phyloP scores from a whole-genome alignment of 140 eudicot species.

The Flaveria floridana region DNA sequence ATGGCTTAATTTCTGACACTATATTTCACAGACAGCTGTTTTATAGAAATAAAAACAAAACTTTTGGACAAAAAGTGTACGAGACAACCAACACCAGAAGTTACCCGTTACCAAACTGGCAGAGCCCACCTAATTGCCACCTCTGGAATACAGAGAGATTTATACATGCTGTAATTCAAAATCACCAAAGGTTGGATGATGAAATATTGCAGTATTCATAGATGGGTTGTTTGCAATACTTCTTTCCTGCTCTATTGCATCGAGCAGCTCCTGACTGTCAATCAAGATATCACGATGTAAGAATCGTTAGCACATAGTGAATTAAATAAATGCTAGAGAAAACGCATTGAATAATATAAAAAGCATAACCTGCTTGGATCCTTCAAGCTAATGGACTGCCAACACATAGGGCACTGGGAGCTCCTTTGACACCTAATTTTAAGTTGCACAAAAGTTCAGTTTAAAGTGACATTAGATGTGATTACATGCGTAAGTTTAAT shows the following conservation, averaged over 20 bases:
- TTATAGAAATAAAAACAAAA: background rate
- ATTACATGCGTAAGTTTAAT: background rate
- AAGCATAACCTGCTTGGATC: slow-evolving; percentile 65
- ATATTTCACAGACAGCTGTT: background rate
- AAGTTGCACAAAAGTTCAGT: slow-evolving; percentile 15
- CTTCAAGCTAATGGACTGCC: slow-evolving; percentile 83
- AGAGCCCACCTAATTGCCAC: background rate
- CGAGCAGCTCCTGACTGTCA: slow-evolving; percentile 90
- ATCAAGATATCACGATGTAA: slow-evolving; percentile 23
- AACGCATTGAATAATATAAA: slow-evolving; percentile 2
- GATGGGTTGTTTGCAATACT: slow-evolving; percentile 59
- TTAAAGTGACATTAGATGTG: slow-evolving; percentile 6
- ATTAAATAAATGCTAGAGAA: background rate
- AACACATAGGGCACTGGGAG: slow-evolving; percentile 97
- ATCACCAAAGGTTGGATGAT: slow-evolving; percentile 86
- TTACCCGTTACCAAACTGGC: background rate
- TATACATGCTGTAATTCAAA: slow-evolving; percentile 85
- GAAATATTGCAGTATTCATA: slow-evolving; percentile 73
- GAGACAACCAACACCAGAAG: background rate
- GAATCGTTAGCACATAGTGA: background rate
- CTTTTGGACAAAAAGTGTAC: background rate
- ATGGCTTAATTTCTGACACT: background rate
- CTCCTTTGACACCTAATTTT: slow-evolving; percentile 91
- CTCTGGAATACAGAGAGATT: background rate
- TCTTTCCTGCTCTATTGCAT: slow-evolving; percentile 80